Base-by-base conservation (phyloP, 2,329 filamentous ascomycete species). In the Apiospora sp. region DNA sequence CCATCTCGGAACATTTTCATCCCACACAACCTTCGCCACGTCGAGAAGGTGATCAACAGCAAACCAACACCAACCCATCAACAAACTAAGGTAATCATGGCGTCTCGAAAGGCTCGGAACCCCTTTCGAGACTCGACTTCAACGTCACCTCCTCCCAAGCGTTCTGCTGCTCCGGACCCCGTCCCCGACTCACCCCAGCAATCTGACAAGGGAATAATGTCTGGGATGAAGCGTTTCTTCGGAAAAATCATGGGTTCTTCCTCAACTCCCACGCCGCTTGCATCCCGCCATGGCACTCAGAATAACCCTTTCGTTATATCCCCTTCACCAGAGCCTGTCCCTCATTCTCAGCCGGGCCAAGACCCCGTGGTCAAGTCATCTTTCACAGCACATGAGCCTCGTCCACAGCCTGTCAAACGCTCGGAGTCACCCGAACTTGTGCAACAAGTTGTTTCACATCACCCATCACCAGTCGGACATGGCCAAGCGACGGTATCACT, bases 81-180 rank as follows among this genome's bases (percentile, higher is more conserved):
- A 7, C 27, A 30, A 41, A 41, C 8, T 19, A 41, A 64, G 34
- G 19, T 41, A 22, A n/a, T 7, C 30, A 64, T 64, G 58, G 30
- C 58, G 14, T 34, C 58, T 41, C 34, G 58, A n/a, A 64, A 41
- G 58, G 58, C 22, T n/a, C 58, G 58, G 10, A 64, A 64, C 22
- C 58, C 58, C 41, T 64, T 64, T 13, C 10, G 0, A 19, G 8
- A 16, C 19, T 64, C 34, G 1, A 3, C 22, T 8, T 34, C 54
- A 34, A 19, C 54, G 13, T 41, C 58, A 14, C 19, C 34, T 14
- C 10, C 58, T 4, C 19, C 58, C n/a, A 41, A 41, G 7, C 58
- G 8, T 34, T 1, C 1, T 19, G 14, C 27, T 30, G 22, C 22
- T 51, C n/a, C n/a, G 12, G n/a, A 14, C 19, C 46, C 46, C n/a